phyloP scores from a whole-genome alignment of 2,329 filamentous ascomycete genomes.

The Lecanicillium sp. region DNA sequence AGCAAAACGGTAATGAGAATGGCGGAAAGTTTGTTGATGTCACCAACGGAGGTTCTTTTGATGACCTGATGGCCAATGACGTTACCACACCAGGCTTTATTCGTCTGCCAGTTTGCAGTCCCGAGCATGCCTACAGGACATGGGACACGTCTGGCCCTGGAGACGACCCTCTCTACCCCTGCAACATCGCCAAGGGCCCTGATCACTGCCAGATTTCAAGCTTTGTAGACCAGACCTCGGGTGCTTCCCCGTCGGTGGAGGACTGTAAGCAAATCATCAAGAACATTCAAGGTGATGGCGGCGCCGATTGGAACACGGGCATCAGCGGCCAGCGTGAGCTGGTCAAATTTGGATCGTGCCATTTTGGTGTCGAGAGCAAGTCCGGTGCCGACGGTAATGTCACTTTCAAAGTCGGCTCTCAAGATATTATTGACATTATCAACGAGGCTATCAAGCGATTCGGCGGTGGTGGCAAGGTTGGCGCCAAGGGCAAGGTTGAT shows the following conservation, averaged over 20 bases:
- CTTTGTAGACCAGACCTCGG: conserved; percentile 24
- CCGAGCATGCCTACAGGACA: background rate
- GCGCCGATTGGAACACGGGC: conserved; percentile 3
- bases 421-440: conserved; percentile 28
- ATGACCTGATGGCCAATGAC: conserved; percentile 3
- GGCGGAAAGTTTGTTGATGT: background rate
- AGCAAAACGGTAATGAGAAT: conserved; percentile 1
- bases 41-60: background rate
- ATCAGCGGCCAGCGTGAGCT: conserved; percentile 16
- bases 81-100: conserved; percentile 4
- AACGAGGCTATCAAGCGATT: conserved; percentile 20
- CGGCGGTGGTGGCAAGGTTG: conserved; percentile 20
- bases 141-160: background rate
- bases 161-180: conserved; percentile 20
- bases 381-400: conserved; percentile 17
- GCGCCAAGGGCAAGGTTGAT: conserved; percentile 24
- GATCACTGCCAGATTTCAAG: conserved; percentile 21
- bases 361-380: conserved; percentile 22
- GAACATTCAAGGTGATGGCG: conserved; percentile 20
- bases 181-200: conserved; percentile 18
- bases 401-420: conserved; percentile 22
- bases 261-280: conserved; percentile 26
- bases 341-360: conserved; percentile 18
- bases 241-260: conserved; percentile 21
- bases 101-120: conserved; percentile 3